Evolutionary conservation across 169 alveolate genomes (phyloP), one percentile per base, ranked within the genome.

Genomic region (Plasmodium yoelii): DNA sequence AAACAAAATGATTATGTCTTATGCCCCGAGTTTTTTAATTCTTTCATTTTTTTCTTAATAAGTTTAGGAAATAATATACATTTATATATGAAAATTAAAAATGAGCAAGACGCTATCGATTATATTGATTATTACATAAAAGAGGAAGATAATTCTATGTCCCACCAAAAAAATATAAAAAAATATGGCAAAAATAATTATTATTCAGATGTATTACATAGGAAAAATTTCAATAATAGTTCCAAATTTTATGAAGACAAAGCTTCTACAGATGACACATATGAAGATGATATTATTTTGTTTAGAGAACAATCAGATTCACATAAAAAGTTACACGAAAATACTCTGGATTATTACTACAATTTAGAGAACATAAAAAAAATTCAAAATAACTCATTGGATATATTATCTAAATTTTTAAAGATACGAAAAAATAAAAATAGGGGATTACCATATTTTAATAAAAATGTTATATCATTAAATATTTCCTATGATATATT

Each of bases 11-110:
- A 86, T 34, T 70, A 46, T 47, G 56, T 86, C 24, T 7, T 86
- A 49, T 86, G 91, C n/a, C 91, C 91, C 15, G 91, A 86, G 49
- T 86, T 86, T 60, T 86, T 86, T 86, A 59, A 71, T 63, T 86
- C 91, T 46, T 86, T 69, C 24, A 47, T 86, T 34, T 86, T 69
- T 57, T 86, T 19, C 34, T 10, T 86, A 46, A 68, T 86, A 18
- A 86, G 70, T 61, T 73, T 86, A 39, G 91, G 91, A 34, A 86
- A 86, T 53, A 86, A 86, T 39, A 65, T 86, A 51, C 73, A 87
- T 6, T 47, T 86, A 55, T 71, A 64, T 61, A 86, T 86, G 91
- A 86, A 86, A 86, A 86, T 86, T 51, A 51, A 73, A 60, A 60
- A 61, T 22, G 91, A 86, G 34, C 57, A 86, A 44, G 53, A 55